Evolutionary conservation across 2,329 filamentous ascomycete genomes (phyloP).

Genomic region (Diaporthe citriasiana): DNA sequence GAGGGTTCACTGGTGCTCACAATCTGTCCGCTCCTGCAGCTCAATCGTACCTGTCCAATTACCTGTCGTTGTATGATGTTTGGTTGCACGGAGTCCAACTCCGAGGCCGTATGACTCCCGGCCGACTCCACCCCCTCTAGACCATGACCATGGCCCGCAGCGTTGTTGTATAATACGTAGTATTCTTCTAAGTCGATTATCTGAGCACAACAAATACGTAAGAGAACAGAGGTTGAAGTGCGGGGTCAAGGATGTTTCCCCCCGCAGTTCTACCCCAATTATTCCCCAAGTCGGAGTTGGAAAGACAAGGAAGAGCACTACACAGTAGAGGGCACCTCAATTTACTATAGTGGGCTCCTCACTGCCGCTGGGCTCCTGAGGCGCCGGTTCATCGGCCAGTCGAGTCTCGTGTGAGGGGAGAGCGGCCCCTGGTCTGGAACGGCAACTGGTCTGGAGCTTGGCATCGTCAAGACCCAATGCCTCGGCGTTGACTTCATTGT

Average conservation of each 20-base stretch:
- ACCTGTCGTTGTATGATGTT: background rate
- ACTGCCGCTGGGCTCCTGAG: constrained; percentile 11
- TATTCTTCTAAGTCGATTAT: background rate
- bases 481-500: constrained; percentile 7
- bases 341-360: background rate
- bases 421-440: constrained; percentile 18
- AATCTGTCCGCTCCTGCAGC: background rate
- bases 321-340: background rate
- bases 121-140: background rate
- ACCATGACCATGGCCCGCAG: background rate
- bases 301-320: background rate
- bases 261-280: constrained; percentile 10
- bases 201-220: background rate
- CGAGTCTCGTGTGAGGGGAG: constrained; percentile 3
- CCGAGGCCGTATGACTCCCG: background rate
- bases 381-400: background rate
- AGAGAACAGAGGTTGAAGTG: background rate
- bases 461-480: constrained; percentile 27
- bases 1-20: background rate
- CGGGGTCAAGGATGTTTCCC: constrained; percentile 23
- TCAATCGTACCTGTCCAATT: background rate
- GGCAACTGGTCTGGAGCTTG: constrained; percentile 9
- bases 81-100: background rate
- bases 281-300: constrained; percentile 4
- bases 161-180: background rate